These are phyloP conservation scores for Tylopilus rubrobrunneus DNA, from an alignment of 768 basidiomycete species.

Conservation along the genomic window DNA sequence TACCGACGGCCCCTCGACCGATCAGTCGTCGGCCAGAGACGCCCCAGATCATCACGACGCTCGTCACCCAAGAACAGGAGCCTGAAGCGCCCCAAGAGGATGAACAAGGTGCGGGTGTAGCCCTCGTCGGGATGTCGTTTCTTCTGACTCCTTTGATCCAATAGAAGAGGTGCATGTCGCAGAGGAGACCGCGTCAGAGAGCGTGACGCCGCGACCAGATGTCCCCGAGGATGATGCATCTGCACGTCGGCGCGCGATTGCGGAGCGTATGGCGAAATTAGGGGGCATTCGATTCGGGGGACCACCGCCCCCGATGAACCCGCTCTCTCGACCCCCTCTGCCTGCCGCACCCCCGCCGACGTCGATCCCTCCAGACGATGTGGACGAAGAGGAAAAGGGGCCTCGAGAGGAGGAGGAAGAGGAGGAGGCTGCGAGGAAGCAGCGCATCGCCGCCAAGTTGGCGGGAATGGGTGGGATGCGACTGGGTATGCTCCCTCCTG, in stretches of 20 bases:
- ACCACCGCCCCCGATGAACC: conserved; percentile 43
- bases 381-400: conserved; percentile 17
- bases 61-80: conserved; percentile 6
- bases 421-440: conserved; percentile 55
- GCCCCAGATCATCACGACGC: conserved; percentile 24
- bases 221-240: conserved; percentile 45
- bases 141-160: background rate
- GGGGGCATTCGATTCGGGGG: conserved; percentile 86
- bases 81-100: conserved; percentile 1
- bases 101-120: conserved; percentile 7
- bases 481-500: conserved; percentile 48
- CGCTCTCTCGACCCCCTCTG: conserved; percentile 35
- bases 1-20: conserved; percentile 16
- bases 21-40: conserved; percentile 12
- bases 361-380: conserved; percentile 26
- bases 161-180: background rate
- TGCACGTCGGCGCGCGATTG: conserved; percentile 64
- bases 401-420: conserved; percentile 47
- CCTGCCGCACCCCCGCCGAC: conserved; percentile 37
- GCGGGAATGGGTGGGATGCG: conserved; percentile 56
- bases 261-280: conserved; percentile 92
- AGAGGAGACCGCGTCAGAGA: conserved; percentile 13
- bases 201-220: conserved; percentile 10
- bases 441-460: conserved; percentile 51
- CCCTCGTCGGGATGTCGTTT: background rate